phyloP scores from a whole-genome alignment of 768 basidiomycete species.

The Tephrocybe rancida region DNA sequence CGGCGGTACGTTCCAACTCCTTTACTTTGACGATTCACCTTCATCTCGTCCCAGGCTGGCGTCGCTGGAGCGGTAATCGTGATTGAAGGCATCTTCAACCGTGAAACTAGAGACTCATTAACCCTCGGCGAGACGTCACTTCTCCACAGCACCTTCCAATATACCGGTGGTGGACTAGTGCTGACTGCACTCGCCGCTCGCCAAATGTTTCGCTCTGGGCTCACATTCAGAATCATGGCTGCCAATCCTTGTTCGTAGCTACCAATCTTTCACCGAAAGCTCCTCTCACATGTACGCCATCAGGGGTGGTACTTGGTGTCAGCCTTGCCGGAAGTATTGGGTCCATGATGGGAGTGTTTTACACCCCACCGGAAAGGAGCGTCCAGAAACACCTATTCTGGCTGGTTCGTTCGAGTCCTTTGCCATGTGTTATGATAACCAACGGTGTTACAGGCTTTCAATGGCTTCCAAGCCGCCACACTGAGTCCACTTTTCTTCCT shows the following conservation, averaged over 20 bases:
- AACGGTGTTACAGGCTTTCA: conserved; percentile 63
- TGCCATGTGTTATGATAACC: not conserved
- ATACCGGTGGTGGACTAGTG: conserved; percentile 78
- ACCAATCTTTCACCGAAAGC: not conserved
- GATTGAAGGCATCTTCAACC: conserved; percentile 68
- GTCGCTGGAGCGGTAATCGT: conserved; percentile 72
- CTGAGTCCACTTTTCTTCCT: conserved; percentile 90
- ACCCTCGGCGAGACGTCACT: conserved; percentile 64
- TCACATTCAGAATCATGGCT: conserved; percentile 75
- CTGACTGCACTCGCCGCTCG: conserved; percentile 81
- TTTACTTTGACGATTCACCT: not conserved
- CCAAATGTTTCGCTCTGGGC: conserved; percentile 70
- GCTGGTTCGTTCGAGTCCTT: conserved; percentile 51
- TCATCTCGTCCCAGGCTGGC: conserved; percentile 48
- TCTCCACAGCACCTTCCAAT: conserved; percentile 79
- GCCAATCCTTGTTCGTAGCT: conserved; percentile 75
- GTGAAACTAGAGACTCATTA: conserved; percentile 75
- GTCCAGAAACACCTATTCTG: conserved; percentile 81
- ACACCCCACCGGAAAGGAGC: conserved; percentile 76
- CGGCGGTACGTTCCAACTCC: conserved; percentile 43
- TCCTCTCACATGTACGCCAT: not conserved
- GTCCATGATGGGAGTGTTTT: conserved; percentile 81
- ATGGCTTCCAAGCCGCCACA: conserved; percentile 83
- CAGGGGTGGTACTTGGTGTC: conserved; percentile 82
- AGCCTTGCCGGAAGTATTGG: conserved; percentile 81